Evolutionary conservation across 2,329 filamentous ascomycete species (phyloP).

Genomic region (Raffaelea albimanens): DNA sequence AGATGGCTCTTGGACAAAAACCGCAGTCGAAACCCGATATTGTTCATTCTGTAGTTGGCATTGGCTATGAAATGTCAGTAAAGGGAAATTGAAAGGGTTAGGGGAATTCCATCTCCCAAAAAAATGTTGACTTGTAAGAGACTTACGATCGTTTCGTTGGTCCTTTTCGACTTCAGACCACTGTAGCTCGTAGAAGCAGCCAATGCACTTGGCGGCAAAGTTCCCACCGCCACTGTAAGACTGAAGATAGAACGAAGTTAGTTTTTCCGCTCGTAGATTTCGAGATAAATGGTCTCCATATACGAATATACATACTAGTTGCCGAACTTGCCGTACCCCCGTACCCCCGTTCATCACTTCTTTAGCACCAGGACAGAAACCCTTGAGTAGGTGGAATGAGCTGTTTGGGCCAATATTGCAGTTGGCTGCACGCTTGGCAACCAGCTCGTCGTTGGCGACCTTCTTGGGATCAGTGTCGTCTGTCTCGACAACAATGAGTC

Average conservation of each 20-base stretch:
- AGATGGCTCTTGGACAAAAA: slow-evolving; percentile 49
- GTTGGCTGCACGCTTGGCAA: slow-evolving; percentile 3
- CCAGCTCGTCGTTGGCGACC: not conserved
- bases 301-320: slow-evolving; percentile 28
- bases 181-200: slow-evolving; percentile 45
- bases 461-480: not conserved
- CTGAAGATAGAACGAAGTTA: slow-evolving; percentile 8
- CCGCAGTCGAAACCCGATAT: slow-evolving; percentile 41
- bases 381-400: slow-evolving; percentile 43
- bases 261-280: not conserved
- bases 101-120: too few relatives aligned
- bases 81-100: not conserved
- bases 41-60: slow-evolving; percentile 36
- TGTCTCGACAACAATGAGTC: slow-evolving; percentile 13
- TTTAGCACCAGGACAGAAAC: slow-evolving; percentile 46
- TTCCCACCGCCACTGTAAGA: slow-evolving; percentile 23
- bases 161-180: slow-evolving; percentile 43
- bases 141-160: slow-evolving; percentile 36
- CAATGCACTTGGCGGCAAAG: slow-evolving; percentile 40
- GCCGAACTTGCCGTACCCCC: slow-evolving; percentile 41
- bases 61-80: slow-evolving; percentile 21
- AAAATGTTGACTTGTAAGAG: too few relatives aligned
- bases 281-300: too few relatives aligned
- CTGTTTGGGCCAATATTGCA: slow-evolving; percentile 34
- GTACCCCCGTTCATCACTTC: slow-evolving; percentile 37